Percentiles rank a stretch among this genome's conserved stretches.
phyloP scores from a whole-genome alignment of 192 early-diverging fungal genomes.

The Coemansia sp. region DNA sequence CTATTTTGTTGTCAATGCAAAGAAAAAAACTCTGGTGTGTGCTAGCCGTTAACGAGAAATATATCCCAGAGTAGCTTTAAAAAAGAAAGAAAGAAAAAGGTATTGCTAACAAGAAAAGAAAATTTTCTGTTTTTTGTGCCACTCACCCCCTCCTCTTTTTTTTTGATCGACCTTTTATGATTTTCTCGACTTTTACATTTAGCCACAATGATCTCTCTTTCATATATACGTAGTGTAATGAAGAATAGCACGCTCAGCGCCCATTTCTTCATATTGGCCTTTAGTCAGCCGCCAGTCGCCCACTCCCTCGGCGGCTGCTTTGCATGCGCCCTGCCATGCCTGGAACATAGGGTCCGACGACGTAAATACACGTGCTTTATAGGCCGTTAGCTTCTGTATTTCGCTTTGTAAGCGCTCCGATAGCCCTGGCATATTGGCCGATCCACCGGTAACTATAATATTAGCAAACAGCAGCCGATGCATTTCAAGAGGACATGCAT shows the following conservation, averaged over 20 bases:
- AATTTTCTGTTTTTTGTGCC: not conserved
- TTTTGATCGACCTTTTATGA: too few relatives aligned
- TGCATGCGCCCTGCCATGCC: slow-evolving; percentile 28
- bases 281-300: slow-evolving; percentile 21
- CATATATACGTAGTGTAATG: slow-evolving; percentile 24
- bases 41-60: not conserved
- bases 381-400: slow-evolving; percentile 85
- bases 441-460: slow-evolving; percentile 89
- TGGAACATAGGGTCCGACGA: slow-evolving; percentile 7
- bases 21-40: too few relatives aligned
- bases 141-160: too few relatives aligned
- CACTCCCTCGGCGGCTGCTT: slow-evolving; percentile 6
- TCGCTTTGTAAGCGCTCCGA: slow-evolving; percentile 91
- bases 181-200: too few relatives aligned
- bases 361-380: slow-evolving; percentile 9
- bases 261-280: slow-evolving; percentile 34
- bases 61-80: not conserved
- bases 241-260: slow-evolving; percentile 19
- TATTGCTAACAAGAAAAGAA: slow-evolving; percentile 9
- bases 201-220: not conserved
- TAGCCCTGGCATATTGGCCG: slow-evolving; percentile 90
- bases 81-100: slow-evolving; percentile 6
- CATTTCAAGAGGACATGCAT: slow-evolving; percentile 86
- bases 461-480: slow-evolving; percentile 87
- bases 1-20: too few relatives aligned